These are phyloP conservation scores for Picochlorum sp. DNA, from an alignment of 139 green algal genomes.

Conservation along the genomic window DNA sequence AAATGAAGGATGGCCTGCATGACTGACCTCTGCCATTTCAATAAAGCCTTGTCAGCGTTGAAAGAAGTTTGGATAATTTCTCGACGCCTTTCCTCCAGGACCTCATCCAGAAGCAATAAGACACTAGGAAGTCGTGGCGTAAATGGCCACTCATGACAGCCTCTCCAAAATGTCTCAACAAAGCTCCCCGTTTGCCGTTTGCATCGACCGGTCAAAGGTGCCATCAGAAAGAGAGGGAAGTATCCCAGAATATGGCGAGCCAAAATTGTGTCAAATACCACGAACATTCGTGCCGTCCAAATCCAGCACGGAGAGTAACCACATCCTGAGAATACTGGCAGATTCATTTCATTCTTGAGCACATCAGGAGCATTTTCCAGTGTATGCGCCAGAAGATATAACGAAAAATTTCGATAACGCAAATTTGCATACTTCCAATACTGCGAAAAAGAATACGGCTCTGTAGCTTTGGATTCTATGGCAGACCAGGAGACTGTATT, in stretches of 20 bases:
- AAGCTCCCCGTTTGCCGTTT: neutral
- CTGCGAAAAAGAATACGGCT: conserved; percentile 5
- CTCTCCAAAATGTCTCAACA: conserved; percentile 5
- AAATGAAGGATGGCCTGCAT: neutral
- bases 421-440: conserved; percentile 15
- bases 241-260: neutral
- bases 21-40: neutral
- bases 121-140: neutral
- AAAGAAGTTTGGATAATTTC: neutral
- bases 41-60: neutral
- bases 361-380: neutral
- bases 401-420: conserved; percentile 5
- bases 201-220: neutral
- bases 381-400: conserved; percentile 10
- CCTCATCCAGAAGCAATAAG: neutral
- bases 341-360: neutral
- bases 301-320: conserved; percentile 12
- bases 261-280: conserved; percentile 15
- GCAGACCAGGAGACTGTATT: neutral
- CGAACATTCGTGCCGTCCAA: neutral
- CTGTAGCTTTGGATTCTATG: neutral
- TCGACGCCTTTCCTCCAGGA: neutral
- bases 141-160: neutral
- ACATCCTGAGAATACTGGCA: conserved; percentile 1
- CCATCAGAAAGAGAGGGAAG: neutral